phyloP scores from a whole-genome alignment of 176 grass and related monocot species.

The Otatea glauca region DNA sequence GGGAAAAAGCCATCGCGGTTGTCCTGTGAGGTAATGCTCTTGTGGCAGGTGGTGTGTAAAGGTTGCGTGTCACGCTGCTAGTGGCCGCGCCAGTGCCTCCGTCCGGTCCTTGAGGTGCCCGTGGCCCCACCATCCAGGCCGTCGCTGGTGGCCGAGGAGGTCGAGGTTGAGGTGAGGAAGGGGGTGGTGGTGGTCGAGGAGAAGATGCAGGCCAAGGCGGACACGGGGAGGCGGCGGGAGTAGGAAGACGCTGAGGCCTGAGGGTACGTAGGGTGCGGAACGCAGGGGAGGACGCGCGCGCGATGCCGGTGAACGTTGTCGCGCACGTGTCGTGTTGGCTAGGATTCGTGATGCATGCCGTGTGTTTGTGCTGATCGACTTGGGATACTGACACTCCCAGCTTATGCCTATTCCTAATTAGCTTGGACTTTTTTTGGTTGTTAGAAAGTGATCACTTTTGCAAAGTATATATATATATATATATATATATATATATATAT shows the following conservation, averaged over 20 bases:
- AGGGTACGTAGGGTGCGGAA: conserved; percentile 60
- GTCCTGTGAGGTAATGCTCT: no score
- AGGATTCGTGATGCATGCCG: conserved; percentile 47
- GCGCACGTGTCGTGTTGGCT: conserved; percentile 53
- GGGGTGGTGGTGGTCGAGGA: conserved; percentile 61
- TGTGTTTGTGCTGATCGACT: not conserved
- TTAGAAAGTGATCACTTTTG: not conserved
- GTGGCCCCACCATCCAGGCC: conserved; percentile 33
- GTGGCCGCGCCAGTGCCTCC: conserved; percentile 33
- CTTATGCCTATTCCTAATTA: no score
- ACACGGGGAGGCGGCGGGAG: not conserved
- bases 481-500: no score
- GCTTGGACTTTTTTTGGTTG: not conserved
- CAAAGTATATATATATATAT: not conserved
- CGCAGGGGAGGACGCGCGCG: conserved; percentile 86
- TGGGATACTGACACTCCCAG: not conserved
- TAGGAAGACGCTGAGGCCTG: conserved; percentile 59
- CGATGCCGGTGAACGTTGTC: conserved; percentile 73
- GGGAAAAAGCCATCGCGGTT: no score
- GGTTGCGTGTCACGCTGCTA: no score
- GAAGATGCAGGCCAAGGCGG: conserved; percentile 28
- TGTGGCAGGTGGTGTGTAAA: no score
- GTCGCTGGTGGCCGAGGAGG: conserved; percentile 52
- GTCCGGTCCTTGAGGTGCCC: conserved; percentile 40
- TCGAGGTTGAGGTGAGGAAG: conserved; percentile 70